phyloP scores from a whole-genome alignment of 73 alveolate genomes.

The Tetrahymena elliotti region DNA sequence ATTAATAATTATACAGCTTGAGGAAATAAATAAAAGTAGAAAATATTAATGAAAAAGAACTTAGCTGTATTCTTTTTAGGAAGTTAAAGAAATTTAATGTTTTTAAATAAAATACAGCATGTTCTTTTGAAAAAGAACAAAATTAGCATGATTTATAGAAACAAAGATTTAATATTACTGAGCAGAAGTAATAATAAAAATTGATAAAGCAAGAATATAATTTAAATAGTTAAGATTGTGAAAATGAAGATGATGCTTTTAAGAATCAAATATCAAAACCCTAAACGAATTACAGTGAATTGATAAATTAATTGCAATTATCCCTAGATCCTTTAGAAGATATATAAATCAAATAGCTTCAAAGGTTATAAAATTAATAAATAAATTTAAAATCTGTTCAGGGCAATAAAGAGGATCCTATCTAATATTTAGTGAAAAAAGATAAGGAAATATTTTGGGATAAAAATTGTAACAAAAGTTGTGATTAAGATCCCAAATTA shows the following conservation, averaged over 20 bases:
- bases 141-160: background rate
- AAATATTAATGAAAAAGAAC: background rate
- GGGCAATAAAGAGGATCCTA: background rate
- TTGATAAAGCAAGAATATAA: background rate
- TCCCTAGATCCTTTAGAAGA: background rate
- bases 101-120: background rate
- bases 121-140: background rate
- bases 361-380: background rate
- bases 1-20: background rate
- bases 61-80: background rate
- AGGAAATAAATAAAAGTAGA: background rate
- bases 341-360: background rate
- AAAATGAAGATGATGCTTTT: background rate
- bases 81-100: no score
- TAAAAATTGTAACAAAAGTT: background rate
- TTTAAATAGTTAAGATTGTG: background rate
- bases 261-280: background rate
- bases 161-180: background rate
- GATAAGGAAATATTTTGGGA: background rate
- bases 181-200: background rate
- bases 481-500: background rate
- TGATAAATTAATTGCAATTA: background rate
- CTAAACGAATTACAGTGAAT: background rate
- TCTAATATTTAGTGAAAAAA: no score
- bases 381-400: background rate